Evolutionary conservation across 139 green algal genomes (phyloP).

Genomic region (Chlamydomonas urium): DNA sequence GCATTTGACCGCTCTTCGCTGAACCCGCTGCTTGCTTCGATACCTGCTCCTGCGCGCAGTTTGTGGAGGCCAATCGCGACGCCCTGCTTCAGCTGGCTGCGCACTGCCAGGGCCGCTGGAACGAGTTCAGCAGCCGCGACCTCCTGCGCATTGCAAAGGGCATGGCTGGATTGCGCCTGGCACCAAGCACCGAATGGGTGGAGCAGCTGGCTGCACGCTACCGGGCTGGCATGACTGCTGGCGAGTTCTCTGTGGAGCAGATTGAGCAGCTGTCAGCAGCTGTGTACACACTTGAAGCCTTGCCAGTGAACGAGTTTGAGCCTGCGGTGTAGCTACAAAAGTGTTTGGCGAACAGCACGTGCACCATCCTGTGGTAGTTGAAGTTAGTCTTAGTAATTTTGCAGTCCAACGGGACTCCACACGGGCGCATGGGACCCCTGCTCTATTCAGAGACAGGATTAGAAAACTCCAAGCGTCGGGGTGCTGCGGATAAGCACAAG

Average conservation of each 20-base stretch:
- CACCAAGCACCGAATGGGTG: not conserved
- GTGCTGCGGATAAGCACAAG: too few relatives aligned
- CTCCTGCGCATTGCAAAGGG: constrained; percentile 12
- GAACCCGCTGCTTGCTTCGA: not conserved
- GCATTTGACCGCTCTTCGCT: too few relatives aligned
- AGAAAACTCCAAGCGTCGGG: too few relatives aligned
- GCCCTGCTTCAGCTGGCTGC: not conserved
- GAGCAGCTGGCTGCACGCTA: not conserved
- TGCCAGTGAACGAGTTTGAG: too few relatives aligned
- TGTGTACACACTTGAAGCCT: not conserved
- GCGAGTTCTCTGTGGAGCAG: not conserved
- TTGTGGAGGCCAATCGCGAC: not conserved
- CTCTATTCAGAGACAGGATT: too few relatives aligned
- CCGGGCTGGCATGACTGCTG: not conserved
- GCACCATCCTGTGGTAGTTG: too few relatives aligned
- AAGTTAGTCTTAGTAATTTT: too few relatives aligned
- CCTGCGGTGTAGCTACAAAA: too few relatives aligned
- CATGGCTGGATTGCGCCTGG: not conserved
- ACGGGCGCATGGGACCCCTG: too few relatives aligned
- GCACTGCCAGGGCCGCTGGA: not conserved
- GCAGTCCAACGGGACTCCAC: too few relatives aligned
- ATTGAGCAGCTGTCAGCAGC: not conserved
- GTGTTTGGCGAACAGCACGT: too few relatives aligned
- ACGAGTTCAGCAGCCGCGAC: constrained; percentile 8
- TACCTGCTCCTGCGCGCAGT: not conserved